Base-by-base conservation (phyloP, 2,329 filamentous ascomycete genomes). In the Bimuria novae-zelandiae region DNA sequence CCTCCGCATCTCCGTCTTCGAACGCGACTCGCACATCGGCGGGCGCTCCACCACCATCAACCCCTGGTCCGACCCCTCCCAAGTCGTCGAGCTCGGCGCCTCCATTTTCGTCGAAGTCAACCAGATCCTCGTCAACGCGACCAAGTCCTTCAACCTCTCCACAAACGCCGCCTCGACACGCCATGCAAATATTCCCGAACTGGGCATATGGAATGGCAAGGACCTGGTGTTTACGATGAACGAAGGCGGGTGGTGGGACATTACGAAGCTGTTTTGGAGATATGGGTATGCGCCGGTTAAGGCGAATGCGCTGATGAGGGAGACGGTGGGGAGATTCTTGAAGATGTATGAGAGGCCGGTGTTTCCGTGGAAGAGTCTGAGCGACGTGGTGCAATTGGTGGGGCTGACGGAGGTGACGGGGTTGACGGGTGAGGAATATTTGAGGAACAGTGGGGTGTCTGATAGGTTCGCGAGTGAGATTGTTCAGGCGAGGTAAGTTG, bases 81-180 rank as follows among this genome's bases (percentile, higher is more conserved):
- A 86, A 33, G 88, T 89, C 1, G 83, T 96, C 30, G 94, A 99
- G 72, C 80, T 97, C 1, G 94, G 94, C 14, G 94, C 89, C 10
- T 93, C 89, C 56, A 96, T 97, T 63, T 99, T 97, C 69, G 90
- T 97, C 39, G 73, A 88, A 43, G 83, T 89, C 37, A 99, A 97
- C 68, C 79, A 85, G 33, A 96, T 96, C 64, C 82, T 99, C 33
- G 84, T 87, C 63, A 86, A 89, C 49, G 89, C 92, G 0, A 86
- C 84, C 7, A 75, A 82, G 27, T 80, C 84, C 12, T 92, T 96
- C 68, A 84, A 84, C n/a, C 84, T 99, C 3, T 76, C 78, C 0
- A 76, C 84, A 2, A 59, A 63, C 2, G 60, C 51, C 7, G 45
- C 59, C 11, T 57, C 76, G 71, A n/a, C 75, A 75, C 1, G 76